Evolutionary conservation across 208 protist species (phyloP).

Genomic region (Wallacemonas rigidus): DNA sequence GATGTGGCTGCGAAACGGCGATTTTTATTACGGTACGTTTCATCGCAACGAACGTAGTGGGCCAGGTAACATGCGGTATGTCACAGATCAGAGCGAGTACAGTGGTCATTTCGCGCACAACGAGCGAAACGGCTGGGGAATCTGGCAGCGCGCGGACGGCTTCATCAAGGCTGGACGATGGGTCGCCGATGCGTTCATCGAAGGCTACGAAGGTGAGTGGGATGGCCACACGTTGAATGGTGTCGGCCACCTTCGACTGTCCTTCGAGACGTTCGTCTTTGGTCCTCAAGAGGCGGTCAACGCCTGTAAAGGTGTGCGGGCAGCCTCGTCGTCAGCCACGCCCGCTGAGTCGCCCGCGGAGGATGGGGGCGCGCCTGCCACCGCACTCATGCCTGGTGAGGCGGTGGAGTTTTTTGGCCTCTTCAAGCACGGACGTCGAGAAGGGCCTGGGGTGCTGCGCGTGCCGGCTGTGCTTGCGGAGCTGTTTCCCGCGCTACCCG

Average conservation of each 20-base stretch:
- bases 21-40: conserved; percentile 82
- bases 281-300: background rate
- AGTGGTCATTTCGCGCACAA: conserved; percentile 70
- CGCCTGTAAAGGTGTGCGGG: too few relatives aligned
- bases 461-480: conserved; percentile 38
- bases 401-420: conserved; percentile 75
- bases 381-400: conserved; percentile 14
- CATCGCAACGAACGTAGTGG: conserved; percentile 62
- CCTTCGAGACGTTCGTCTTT: conserved; percentile 44
- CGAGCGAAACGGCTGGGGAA: conserved; percentile 63
- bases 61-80: conserved; percentile 78
- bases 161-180: conserved; percentile 66
- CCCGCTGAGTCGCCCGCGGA: background rate
- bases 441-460: conserved; percentile 73
- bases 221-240: conserved; percentile 69
- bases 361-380: background rate
- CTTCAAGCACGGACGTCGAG: conserved; percentile 66
- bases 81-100: conserved; percentile 64
- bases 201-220: conserved; percentile 91
- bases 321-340: too few relatives aligned
- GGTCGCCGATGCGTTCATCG: conserved; percentile 60
- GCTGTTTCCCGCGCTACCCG: conserved; percentile 11
- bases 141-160: conserved; percentile 58
- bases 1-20: conserved; percentile 81
- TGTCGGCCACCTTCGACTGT: conserved; percentile 55